A percentile compares a stretch with the other conserved stretches of the same genome.
phyloP scores from a whole-genome alignment of 148 eudicot genomes.

The Bassia scoparia region DNA sequence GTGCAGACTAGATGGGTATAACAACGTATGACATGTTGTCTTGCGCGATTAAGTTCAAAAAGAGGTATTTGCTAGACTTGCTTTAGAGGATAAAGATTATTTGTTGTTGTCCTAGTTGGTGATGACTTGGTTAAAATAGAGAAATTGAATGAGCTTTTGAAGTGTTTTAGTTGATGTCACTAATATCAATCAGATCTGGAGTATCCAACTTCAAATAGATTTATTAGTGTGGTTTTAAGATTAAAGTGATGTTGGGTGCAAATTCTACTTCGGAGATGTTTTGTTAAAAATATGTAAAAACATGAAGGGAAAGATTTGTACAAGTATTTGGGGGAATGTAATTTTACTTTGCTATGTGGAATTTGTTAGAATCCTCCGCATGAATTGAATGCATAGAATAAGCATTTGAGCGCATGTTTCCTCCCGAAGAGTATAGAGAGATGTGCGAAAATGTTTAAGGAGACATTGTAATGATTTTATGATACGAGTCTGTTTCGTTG shows the following conservation, averaged over 20 bases:
- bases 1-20: constrained; percentile 24
- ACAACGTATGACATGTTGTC: constrained; percentile 22
- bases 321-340: too few relatives aligned
- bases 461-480: too few relatives aligned
- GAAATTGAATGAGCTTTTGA: constrained; percentile 7
- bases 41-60: background rate
- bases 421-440: too few relatives aligned
- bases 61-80: background rate
- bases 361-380: too few relatives aligned
- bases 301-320: too few relatives aligned
- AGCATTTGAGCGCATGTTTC: too few relatives aligned
- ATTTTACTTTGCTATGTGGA: too few relatives aligned
- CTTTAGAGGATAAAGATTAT: background rate
- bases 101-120: background rate
- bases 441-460: too few relatives aligned
- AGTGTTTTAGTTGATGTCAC: constrained; percentile 6
- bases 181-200: constrained; percentile 8
- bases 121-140: background rate
- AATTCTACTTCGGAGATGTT: background rate
- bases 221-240: constrained; percentile 4
- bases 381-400: too few relatives aligned
- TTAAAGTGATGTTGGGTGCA: background rate
- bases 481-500: too few relatives aligned
- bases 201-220: constrained; percentile 26
- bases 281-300: too few relatives aligned